phyloP scores from a whole-genome alignment of 257 asterid genomes.

The Datura wrightii region DNA sequence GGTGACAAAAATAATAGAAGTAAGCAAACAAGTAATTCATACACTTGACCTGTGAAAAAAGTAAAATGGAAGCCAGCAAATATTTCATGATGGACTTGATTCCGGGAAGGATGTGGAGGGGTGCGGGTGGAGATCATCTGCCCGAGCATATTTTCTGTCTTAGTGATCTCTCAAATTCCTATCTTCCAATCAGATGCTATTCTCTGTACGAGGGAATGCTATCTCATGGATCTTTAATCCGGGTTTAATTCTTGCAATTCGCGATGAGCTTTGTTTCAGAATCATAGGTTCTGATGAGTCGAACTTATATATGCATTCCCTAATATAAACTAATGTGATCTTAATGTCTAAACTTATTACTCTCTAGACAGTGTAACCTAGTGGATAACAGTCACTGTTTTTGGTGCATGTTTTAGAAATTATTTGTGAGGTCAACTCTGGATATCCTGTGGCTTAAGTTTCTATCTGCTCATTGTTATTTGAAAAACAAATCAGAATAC shows the following conservation, averaged over 20 bases:
- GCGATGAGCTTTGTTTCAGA: background rate
- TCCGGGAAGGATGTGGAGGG: background rate
- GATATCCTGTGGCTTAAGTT: background rate
- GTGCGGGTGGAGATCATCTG: background rate
- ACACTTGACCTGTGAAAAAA: background rate
- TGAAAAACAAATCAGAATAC: background rate
- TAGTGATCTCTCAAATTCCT: background rate
- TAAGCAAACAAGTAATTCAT: background rate
- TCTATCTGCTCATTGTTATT: background rate
- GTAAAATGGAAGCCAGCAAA: slow-evolving; percentile 8
- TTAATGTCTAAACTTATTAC: background rate
- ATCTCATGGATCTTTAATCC: background rate
- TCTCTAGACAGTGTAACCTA: background rate
- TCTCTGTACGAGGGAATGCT: background rate
- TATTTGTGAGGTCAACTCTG: background rate
- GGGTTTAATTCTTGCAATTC: background rate
- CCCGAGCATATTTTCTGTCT: background rate
- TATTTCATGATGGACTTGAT: background rate
- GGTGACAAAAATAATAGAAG: background rate
- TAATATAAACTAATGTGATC: background rate
- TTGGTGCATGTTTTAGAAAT: background rate
- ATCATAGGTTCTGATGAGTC: background rate
- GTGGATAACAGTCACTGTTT: background rate
- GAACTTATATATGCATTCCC: background rate
- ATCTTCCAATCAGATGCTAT: background rate